Evolutionary conservation across 176 grass and related monocot species (phyloP).

Genomic region (Cymbopogon citratus): DNA sequence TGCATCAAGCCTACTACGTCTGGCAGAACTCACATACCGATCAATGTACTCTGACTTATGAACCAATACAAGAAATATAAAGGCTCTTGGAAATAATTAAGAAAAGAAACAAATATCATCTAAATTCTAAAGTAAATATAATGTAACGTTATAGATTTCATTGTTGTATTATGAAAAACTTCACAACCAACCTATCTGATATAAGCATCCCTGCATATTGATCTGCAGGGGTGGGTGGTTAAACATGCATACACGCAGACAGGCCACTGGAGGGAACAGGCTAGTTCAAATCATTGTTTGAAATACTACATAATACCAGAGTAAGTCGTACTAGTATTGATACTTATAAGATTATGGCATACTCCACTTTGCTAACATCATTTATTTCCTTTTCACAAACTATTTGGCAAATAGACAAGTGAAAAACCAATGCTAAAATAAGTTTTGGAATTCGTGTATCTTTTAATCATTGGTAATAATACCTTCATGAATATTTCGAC

Average conservation of each 20-base stretch:
- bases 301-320: not conserved
- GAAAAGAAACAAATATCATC: not conserved
- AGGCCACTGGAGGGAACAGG: not conserved
- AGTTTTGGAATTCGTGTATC: not conserved
- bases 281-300: not conserved
- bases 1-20: not conserved
- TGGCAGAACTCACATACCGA: not conserved
- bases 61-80: not conserved
- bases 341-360: not conserved
- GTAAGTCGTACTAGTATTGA: not conserved
- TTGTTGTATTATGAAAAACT: not conserved
- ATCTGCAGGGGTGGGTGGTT: not conserved
- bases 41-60: not conserved
- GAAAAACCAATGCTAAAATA: not conserved
- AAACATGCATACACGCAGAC: not conserved
- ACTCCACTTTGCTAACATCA: not conserved
- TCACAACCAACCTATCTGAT: not conserved
- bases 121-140: not conserved
- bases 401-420: not conserved
- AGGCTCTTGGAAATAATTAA: not conserved
- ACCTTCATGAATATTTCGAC: not conserved
- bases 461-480: not conserved
- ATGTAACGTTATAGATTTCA: not conserved
- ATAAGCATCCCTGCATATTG: not conserved
- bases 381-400: constrained; percentile 9